These are phyloP conservation scores for Croton laevigatus DNA, from an alignment of 441 rosid genomes.

Conservation along the genomic window DNA sequence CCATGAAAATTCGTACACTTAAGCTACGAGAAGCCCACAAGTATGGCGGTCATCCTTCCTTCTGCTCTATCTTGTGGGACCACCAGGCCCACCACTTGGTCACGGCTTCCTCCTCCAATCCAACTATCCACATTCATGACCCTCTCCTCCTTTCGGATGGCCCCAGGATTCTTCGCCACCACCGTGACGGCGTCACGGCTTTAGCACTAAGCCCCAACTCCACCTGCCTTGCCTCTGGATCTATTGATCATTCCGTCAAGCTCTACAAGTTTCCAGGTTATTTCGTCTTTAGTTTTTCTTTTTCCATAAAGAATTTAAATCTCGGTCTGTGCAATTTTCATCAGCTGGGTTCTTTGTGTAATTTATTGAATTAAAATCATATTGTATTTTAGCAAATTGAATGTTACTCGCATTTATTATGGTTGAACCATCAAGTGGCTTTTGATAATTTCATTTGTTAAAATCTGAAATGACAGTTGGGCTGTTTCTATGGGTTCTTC, in stretches of 20 bases:
- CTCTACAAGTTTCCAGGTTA: conserved; percentile 91
- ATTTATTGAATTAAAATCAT: neutral
- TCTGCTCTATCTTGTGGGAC: conserved; percentile 93
- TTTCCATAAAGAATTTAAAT: neutral
- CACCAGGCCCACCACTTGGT: conserved; percentile 65
- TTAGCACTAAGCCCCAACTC: conserved; percentile 81
- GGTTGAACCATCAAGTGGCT: too few species aligned
- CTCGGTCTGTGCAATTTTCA: neutral
- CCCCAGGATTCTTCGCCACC: conserved; percentile 79
- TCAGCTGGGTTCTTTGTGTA: neutral
- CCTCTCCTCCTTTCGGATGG: conserved; percentile 54
- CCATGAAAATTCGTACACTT: conserved; percentile 76
- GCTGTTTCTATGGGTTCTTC: neutral
- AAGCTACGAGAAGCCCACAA: conserved; percentile 89
- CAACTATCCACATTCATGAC: conserved; percentile 69
- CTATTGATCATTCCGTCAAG: conserved; percentile 91
- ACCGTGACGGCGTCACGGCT: conserved; percentile 89
- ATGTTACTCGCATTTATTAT: too few species aligned
- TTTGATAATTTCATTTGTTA: too few species aligned
- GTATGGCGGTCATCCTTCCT: conserved; percentile 42
- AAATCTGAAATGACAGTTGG: neutral
- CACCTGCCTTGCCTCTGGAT: conserved; percentile 90
- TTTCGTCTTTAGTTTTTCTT: neutral
- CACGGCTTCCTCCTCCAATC: conserved; percentile 83
- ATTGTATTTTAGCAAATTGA: neutral